Conservation (phyloP, 805 yeast species). For the Kodamaea fukazawae region DNA sequence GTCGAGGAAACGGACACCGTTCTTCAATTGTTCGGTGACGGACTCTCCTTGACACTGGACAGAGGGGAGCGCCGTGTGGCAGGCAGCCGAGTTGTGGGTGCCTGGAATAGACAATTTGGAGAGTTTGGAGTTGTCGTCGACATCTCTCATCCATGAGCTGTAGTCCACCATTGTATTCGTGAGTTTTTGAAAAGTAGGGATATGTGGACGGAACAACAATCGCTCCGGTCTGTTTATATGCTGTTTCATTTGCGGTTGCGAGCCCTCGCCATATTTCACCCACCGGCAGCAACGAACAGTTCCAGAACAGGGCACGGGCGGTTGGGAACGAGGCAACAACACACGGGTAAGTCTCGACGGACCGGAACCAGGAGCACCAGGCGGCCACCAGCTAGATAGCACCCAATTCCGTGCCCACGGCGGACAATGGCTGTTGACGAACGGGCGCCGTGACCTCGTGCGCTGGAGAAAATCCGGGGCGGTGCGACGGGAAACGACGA, state of each 20-base stretch:
- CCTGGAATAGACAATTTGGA: conserved; percentile 68
- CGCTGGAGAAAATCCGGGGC: neutral
- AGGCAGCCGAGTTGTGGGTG: conserved; percentile 83
- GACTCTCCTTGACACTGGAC: conserved; percentile 72
- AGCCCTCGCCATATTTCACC: too few species aligned
- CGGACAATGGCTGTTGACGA: too few species aligned
- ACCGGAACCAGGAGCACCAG: too few species aligned
- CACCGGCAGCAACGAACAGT: too few species aligned
- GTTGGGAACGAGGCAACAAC: too few species aligned
- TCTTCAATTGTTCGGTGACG: conserved; percentile 57
- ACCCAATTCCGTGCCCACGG: too few species aligned
- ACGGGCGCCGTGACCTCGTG: neutral
- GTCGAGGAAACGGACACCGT: conserved; percentile 78
- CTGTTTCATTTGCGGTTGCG: too few species aligned
- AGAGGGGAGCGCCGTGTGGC: conserved; percentile 66
- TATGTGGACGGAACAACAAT: too few species aligned
- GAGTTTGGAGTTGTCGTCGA: conserved; percentile 50
- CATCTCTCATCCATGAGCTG: conserved; percentile 52
- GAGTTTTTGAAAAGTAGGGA: neutral
- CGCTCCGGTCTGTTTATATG: too few species aligned
- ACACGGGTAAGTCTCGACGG: too few species aligned
- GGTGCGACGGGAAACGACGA: neutral
- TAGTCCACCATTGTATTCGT: conserved; percentile 37
- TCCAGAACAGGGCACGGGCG: too few species aligned
- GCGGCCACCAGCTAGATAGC: too few species aligned